These are phyloP conservation scores for Neonectria neomacrospora DNA, from an alignment of 2,329 filamentous ascomycete genomes.

Conservation along the genomic window DNA sequence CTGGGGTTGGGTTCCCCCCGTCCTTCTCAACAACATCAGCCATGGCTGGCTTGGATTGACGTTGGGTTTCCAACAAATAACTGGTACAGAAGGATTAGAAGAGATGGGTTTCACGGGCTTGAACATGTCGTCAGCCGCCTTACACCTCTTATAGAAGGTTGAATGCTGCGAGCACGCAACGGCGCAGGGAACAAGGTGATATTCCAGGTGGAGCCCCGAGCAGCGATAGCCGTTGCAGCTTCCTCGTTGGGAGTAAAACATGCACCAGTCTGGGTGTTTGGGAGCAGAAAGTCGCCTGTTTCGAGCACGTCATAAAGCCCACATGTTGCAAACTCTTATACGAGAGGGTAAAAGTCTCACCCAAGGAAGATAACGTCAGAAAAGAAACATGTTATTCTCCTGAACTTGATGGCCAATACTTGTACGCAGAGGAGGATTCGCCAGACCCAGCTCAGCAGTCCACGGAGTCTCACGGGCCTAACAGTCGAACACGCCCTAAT, in stretches of 20 bases:
- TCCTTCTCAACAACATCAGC: slow-evolving; percentile 10
- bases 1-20: not conserved
- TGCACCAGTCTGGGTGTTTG: not conserved
- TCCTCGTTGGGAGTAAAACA: slow-evolving; percentile 7
- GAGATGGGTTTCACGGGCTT: not conserved
- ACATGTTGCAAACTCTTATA: slow-evolving; percentile 5
- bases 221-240: slow-evolving; percentile 2
- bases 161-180: slow-evolving; percentile 11
- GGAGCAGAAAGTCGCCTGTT: slow-evolving; percentile 5
- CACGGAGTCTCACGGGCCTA: too few relatives aligned
- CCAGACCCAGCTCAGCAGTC: too few relatives aligned
- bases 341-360: not conserved
- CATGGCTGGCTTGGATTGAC: slow-evolving; percentile 3
- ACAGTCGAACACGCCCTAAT: too few relatives aligned
- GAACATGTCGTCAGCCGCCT: not conserved
- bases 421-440: too few relatives aligned
- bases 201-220: not conserved
- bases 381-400: not conserved
- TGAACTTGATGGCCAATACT: too few relatives aligned
- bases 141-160: not conserved
- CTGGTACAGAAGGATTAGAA: not conserved
- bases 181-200: slow-evolving; percentile 5
- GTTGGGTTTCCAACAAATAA: not conserved
- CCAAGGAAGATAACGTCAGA: not conserved
- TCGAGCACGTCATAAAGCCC: slow-evolving; percentile 9